Conservation (phyloP, 805 yeast species). For the Jamesozyma rosinii region DNA sequence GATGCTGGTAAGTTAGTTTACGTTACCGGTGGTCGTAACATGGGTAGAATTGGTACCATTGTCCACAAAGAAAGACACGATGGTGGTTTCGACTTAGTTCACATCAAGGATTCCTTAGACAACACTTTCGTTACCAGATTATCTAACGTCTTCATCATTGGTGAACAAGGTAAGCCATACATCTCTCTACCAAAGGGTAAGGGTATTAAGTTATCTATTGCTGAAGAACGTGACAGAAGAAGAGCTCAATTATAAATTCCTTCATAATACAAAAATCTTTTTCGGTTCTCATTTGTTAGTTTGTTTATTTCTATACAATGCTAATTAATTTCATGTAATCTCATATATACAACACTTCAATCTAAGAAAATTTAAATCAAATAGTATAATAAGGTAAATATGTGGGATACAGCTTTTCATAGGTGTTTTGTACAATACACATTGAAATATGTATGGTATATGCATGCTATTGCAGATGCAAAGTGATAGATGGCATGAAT, state of each 20-base stretch:
- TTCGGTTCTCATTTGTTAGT: constrained; percentile 1
- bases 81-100: constrained; percentile 96
- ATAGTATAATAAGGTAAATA: not conserved
- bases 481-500: no score
- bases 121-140: constrained; percentile 94
- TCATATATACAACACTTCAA: constrained; percentile 7
- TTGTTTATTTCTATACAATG: not conserved
- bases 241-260: constrained; percentile 60
- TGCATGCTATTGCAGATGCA: no score
- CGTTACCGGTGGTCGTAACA: constrained; percentile 97
- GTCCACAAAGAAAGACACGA: constrained; percentile 95
- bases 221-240: constrained; percentile 98
- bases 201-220: constrained; percentile 91
- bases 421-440: no score
- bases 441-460: no score
- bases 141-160: constrained; percentile 85
- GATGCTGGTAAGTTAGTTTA: constrained; percentile 87
- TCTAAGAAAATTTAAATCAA: constrained; percentile 3
- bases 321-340: constrained; percentile 6
- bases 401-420: no score
- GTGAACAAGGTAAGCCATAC: constrained; percentile 92
- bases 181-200: constrained; percentile 97
- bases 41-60: constrained; percentile 96
- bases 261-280: constrained; percentile 2
- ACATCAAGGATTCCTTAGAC: constrained; percentile 89